These are phyloP conservation scores for Solanum infundibuliforme DNA, from an alignment of 257 asterid species.

Conservation along the genomic window DNA sequence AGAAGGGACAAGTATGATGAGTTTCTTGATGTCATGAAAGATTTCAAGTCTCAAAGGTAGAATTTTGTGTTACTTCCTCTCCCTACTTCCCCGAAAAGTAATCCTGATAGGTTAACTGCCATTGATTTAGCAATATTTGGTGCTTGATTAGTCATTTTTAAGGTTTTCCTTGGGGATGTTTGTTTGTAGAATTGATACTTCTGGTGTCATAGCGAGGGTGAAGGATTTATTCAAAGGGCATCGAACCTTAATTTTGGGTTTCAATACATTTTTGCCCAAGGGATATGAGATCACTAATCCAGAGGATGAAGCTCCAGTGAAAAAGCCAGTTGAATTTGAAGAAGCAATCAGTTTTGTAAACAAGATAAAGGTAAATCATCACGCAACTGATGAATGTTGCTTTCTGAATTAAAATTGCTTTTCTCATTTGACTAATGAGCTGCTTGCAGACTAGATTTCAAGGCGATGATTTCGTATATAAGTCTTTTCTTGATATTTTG, in stretches of 20 bases:
- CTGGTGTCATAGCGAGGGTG: slow-evolving; percentile 63
- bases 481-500: slow-evolving; percentile 86
- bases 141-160: background rate
- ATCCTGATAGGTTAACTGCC: background rate
- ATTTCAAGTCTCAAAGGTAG: slow-evolving; percentile 80
- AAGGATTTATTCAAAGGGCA: slow-evolving; percentile 81
- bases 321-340: slow-evolving; percentile 62
- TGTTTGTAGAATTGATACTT: slow-evolving; percentile 49
- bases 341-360: slow-evolving; percentile 79
- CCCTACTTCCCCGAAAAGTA: background rate
- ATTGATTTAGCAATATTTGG: background rate
- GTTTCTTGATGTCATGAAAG: slow-evolving; percentile 95
- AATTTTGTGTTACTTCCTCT: background rate
- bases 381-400: background rate
- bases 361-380: slow-evolving; percentile 71
- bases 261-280: slow-evolving; percentile 86
- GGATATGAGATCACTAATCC: slow-evolving; percentile 67
- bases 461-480: slow-evolving; percentile 77
- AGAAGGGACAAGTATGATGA: slow-evolving; percentile 62
- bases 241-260: slow-evolving; percentile 74
- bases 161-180: slow-evolving; percentile 6
- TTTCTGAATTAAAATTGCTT: background rate
- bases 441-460: slow-evolving; percentile 73
- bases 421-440: slow-evolving; percentile 17
- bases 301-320: slow-evolving; percentile 53